phyloP scores from a whole-genome alignment of 495 filamentous ascomycete genomes.

The Daldinia grandis region DNA sequence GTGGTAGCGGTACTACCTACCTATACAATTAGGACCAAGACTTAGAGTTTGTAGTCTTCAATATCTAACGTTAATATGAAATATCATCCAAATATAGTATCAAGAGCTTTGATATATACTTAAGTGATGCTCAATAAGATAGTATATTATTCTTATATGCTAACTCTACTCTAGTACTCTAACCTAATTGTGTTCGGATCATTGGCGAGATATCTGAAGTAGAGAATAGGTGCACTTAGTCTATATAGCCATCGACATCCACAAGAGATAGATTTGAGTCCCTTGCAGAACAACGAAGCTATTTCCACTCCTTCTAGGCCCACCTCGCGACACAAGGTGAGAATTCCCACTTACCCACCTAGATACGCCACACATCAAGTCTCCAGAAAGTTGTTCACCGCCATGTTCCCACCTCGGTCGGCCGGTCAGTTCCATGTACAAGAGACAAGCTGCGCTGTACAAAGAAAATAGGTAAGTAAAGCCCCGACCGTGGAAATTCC shows the following conservation, averaged over 20 bases:
- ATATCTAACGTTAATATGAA: background rate
- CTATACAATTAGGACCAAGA: background rate
- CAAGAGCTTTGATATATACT: background rate
- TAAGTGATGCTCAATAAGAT: background rate
- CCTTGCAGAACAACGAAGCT: background rate
- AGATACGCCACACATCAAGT: background rate
- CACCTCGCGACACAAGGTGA: background rate
- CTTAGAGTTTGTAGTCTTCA: background rate
- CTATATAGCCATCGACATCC: too few relatives aligned
- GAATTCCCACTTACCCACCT: background rate
- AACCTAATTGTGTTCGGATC: too few relatives aligned
- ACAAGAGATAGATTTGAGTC: background rate
- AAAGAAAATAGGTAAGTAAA: background rate
- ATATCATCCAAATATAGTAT: background rate
- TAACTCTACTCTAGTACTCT: too few relatives aligned
- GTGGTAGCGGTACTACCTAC: background rate
- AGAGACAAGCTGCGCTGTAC: background rate
- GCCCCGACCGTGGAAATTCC: background rate
- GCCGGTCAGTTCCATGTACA: background rate
- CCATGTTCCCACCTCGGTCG: background rate
- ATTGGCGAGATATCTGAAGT: too few relatives aligned
- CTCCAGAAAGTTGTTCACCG: background rate
- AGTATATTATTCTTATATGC: too few relatives aligned
- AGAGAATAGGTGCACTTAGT: too few relatives aligned
- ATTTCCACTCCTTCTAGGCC: background rate